A percentile compares a stretch with the other conserved stretches of the same genome.
These are phyloP conservation scores for Prunus yedoensis DNA, from an alignment of 331 rosid genomes.

Conservation along the genomic window DNA sequence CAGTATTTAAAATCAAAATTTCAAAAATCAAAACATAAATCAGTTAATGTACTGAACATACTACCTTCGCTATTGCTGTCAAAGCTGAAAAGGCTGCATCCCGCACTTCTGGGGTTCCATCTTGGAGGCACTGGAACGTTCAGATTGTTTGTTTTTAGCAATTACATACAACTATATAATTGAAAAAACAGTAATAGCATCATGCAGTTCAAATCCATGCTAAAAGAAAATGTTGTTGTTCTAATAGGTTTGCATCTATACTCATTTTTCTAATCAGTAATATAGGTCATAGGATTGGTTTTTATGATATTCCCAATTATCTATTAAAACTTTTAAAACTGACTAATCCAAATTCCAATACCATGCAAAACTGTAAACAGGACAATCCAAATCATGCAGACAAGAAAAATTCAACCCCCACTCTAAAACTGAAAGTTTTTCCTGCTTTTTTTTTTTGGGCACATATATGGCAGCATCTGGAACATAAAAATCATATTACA, in stretches of 20 bases:
- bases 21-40: not conserved
- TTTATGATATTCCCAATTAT: not conserved
- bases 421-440: not conserved
- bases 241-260: not conserved
- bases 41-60: not conserved
- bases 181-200: not conserved
- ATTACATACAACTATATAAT: not conserved
- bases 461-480: not conserved
- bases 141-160: constrained; percentile 15
- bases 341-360: not conserved
- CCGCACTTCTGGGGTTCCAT: constrained; percentile 97
- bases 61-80: constrained; percentile 91
- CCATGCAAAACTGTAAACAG: not conserved
- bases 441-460: not conserved
- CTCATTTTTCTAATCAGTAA: not conserved
- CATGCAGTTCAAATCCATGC: not conserved
- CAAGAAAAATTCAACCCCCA: not conserved
- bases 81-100: constrained; percentile 95
- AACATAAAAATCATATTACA: not conserved
- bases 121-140: constrained; percentile 71
- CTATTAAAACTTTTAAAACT: not conserved
- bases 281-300: not conserved
- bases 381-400: too few species aligned
- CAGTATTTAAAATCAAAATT: constrained; percentile 16
- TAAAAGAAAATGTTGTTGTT: not conserved